Conservation (phyloP, 2,329 filamentous ascomycete genomes). For the Fusarium napiforme region DNA sequence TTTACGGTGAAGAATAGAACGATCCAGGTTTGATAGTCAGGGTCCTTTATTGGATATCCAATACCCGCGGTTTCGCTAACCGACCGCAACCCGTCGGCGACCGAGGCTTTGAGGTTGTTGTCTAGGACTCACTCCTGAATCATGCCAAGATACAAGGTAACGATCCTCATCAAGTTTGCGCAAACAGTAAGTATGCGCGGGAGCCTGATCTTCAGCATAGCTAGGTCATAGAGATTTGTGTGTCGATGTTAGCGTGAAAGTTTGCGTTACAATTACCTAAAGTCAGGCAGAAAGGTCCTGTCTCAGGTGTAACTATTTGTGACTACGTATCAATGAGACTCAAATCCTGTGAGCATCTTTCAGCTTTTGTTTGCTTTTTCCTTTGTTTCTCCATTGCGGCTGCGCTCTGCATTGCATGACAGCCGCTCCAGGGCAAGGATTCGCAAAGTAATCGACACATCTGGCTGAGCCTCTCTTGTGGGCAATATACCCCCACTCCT, state of each 20-base stretch:
- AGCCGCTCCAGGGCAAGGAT: constrained; percentile 30
- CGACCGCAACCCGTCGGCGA: constrained; percentile 41
- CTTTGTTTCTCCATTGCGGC: constrained; percentile 21
- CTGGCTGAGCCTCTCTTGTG: not conserved
- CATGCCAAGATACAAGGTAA: constrained; percentile 17
- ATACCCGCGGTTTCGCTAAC: constrained; percentile 25
- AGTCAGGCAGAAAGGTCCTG: not conserved
- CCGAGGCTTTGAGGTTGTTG: constrained; percentile 12
- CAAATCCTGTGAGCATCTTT: constrained; percentile 11
- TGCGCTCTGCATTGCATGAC: constrained; percentile 36
- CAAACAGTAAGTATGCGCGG: not conserved
- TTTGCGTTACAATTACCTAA: constrained; percentile 6
- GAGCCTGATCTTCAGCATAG: not conserved
- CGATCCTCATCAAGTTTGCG: not conserved
- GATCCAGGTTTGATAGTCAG: constrained; percentile 1
- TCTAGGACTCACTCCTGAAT: constrained; percentile 1
- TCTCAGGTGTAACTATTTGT: not conserved
- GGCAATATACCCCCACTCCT: not conserved
- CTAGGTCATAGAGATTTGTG: not conserved
- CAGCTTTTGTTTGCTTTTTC: constrained; percentile 23
- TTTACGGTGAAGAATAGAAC: not conserved
- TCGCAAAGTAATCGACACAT: not conserved
- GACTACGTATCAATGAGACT: not conserved
- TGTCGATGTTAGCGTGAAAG: not conserved
- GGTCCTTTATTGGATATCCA: constrained; percentile 21